These are phyloP conservation scores for Hysterium pulicare DNA, from an alignment of 2,329 filamentous ascomycete genomes.

Conservation along the genomic window DNA sequence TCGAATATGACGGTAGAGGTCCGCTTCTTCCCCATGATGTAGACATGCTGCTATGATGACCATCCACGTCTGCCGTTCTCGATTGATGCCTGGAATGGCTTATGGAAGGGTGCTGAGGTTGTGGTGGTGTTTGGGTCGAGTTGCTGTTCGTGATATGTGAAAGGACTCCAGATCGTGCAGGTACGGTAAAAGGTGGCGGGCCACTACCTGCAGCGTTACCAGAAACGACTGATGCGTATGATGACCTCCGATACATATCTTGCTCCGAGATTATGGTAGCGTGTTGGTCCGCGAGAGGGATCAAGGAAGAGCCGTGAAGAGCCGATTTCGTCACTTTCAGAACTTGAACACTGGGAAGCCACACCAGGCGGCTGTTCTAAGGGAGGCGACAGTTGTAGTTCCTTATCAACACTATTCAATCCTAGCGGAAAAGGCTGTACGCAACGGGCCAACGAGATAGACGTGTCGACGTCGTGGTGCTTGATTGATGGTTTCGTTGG, in stretches of 20 bases:
- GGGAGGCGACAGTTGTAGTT: background rate
- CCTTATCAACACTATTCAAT: background rate
- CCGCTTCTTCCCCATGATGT: conserved; percentile 43
- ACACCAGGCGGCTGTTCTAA: background rate
- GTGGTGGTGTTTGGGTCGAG: conserved; percentile 24
- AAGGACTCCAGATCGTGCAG: conserved; percentile 44
- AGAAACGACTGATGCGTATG: conserved; percentile 61
- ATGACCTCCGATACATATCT: conserved; percentile 49
- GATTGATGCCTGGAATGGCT: conserved; percentile 30
- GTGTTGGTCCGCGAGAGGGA: conserved; percentile 2
- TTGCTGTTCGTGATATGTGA: conserved; percentile 55
- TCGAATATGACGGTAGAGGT: conserved; percentile 45
- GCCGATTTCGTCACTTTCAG: background rate
- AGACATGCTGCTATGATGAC: conserved; percentile 44
- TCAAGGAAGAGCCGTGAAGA: conserved; percentile 1
- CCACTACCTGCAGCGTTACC: conserved; percentile 41
- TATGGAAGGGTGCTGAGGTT: conserved; percentile 17
- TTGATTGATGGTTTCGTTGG: background rate
- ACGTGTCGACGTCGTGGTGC: background rate
- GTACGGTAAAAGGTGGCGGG: conserved; percentile 33
- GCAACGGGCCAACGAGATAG: background rate
- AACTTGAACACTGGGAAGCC: background rate
- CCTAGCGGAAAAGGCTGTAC: background rate
- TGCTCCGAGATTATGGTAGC: conserved; percentile 4
- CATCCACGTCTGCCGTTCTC: conserved; percentile 48